These are phyloP conservation scores for Penicillium sclerotigenum DNA, from an alignment of 2,329 filamentous ascomycete genomes.

Conservation along the genomic window DNA sequence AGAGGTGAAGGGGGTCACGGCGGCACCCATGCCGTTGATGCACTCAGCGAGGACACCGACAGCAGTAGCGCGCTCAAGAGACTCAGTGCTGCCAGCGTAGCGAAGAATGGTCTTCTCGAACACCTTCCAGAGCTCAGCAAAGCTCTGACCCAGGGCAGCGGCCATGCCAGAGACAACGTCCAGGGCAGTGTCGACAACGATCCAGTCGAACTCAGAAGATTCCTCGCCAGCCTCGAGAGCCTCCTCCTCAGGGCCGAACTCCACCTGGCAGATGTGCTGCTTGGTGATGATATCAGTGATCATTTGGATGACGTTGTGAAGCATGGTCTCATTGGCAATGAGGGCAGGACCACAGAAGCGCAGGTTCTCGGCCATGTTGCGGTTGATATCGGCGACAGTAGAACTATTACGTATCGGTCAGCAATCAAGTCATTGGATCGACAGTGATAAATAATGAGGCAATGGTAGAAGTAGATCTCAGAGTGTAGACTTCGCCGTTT, in stretches of 20 bases:
- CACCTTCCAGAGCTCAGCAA: slow-evolving; percentile 88
- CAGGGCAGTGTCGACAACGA: slow-evolving; percentile 89
- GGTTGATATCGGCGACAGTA: slow-evolving; percentile 92
- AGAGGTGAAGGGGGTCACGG: slow-evolving; percentile 77
- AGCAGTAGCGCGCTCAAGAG: slow-evolving; percentile 82
- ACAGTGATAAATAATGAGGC: slow-evolving; percentile 14
- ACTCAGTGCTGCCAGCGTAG: slow-evolving; percentile 80
- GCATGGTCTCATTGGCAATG: slow-evolving; percentile 67
- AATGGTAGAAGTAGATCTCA: slow-evolving; percentile 38
- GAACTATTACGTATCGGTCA: slow-evolving; percentile 56
- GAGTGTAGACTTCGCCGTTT: slow-evolving; percentile 65
- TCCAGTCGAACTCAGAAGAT: slow-evolving; percentile 95
- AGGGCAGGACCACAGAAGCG: slow-evolving; percentile 88
- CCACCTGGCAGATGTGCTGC: slow-evolving; percentile 88
- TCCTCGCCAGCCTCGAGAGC: slow-evolving; percentile 69
- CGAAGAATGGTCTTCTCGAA: slow-evolving; percentile 90
- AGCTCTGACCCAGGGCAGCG: slow-evolving; percentile 73
- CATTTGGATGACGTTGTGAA: slow-evolving; percentile 73
- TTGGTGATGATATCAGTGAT: slow-evolving; percentile 79
- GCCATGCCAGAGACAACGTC: slow-evolving; percentile 86
- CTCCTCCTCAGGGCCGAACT: slow-evolving; percentile 78
- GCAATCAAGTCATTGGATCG: slow-evolving; percentile 15
- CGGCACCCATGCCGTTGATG: slow-evolving; percentile 75
- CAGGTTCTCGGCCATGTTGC: slow-evolving; percentile 83
- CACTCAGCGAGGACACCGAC: slow-evolving; percentile 92